Percentiles rank a stretch among this genome's conserved stretches.
These are phyloP conservation scores for Neurospora hispaniola DNA, from an alignment of 495 filamentous ascomycete species.

Conservation along the genomic window DNA sequence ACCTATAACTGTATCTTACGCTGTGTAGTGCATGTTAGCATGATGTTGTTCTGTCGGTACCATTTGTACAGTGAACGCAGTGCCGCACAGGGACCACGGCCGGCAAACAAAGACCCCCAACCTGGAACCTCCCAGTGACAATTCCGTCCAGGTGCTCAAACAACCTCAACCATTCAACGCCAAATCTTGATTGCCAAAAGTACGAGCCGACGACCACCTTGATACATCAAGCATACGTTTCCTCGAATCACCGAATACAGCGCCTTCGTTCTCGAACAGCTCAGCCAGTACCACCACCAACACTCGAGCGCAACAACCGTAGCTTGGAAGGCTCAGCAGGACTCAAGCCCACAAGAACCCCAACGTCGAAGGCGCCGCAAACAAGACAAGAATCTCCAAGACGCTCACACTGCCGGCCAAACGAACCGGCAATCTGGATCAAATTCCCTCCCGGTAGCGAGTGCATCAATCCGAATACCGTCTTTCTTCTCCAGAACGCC, in stretches of 20 bases:
- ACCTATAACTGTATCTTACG: neutral
- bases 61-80: neutral
- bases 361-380: neutral
- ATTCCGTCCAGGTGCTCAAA: neutral
- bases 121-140: neutral
- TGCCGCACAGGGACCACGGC: neutral
- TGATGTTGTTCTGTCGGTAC: neutral
- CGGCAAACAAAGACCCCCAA: neutral
- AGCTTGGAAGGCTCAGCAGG: neutral
- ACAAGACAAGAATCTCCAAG: neutral
- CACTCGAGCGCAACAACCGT: neutral
- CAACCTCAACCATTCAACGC: neutral
- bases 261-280: neutral
- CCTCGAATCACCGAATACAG: neutral
- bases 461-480: neutral
- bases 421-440: neutral
- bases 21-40: neutral
- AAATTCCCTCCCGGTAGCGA: neutral
- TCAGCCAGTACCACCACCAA: neutral
- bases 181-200: neutral
- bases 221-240: neutral
- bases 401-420: neutral
- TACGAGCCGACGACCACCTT: neutral
- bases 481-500: neutral
- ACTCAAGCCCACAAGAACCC: neutral